Conservation (phyloP, 2,329 filamentous ascomycete genomes). For the Beauveria sp. region DNA sequence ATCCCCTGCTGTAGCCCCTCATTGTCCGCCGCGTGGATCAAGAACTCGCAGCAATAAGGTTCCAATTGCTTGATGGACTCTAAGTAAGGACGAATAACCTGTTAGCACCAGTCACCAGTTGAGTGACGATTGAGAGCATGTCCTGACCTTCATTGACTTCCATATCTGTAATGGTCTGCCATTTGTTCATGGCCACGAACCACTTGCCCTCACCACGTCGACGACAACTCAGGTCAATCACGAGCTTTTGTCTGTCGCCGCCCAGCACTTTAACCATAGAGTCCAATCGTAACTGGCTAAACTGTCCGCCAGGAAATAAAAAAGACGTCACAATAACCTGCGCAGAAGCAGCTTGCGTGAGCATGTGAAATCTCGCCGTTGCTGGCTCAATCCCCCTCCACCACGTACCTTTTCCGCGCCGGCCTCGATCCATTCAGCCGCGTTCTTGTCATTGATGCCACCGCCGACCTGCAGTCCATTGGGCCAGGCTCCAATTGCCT, state of each 20-base stretch:
- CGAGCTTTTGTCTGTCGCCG: slow-evolving; percentile 70
- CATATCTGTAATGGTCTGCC: slow-evolving; percentile 97
- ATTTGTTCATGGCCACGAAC: slow-evolving; percentile 99
- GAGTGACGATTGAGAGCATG: neutral
- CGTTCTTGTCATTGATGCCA: slow-evolving; percentile 84
- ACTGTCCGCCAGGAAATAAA: slow-evolving; percentile 77
- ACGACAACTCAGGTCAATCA: slow-evolving; percentile 92
- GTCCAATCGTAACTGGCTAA: slow-evolving; percentile 69
- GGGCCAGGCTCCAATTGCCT: slow-evolving; percentile 74
- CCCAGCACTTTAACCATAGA: slow-evolving; percentile 65
- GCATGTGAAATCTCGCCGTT: neutral
- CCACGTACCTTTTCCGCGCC: slow-evolving; percentile 76
- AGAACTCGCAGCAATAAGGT: slow-evolving; percentile 90
- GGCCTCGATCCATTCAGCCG: slow-evolving; percentile 73
- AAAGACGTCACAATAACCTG: slow-evolving; percentile 97
- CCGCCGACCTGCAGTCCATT: slow-evolving; percentile 80
- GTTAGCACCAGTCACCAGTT: neutral
- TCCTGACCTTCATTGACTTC: slow-evolving; percentile 73
- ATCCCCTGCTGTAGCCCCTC: slow-evolving; percentile 90
- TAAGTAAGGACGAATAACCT: slow-evolving; percentile 25
- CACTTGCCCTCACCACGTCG: slow-evolving; percentile 63
- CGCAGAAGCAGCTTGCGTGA: slow-evolving; percentile 14
- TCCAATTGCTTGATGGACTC: slow-evolving; percentile 75
- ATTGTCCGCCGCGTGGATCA: slow-evolving; percentile 95
- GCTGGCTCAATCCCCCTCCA: neutral